Base-by-base conservation (phyloP, 352 stramenopile genomes). In the Phytophthora europaea region DNA sequence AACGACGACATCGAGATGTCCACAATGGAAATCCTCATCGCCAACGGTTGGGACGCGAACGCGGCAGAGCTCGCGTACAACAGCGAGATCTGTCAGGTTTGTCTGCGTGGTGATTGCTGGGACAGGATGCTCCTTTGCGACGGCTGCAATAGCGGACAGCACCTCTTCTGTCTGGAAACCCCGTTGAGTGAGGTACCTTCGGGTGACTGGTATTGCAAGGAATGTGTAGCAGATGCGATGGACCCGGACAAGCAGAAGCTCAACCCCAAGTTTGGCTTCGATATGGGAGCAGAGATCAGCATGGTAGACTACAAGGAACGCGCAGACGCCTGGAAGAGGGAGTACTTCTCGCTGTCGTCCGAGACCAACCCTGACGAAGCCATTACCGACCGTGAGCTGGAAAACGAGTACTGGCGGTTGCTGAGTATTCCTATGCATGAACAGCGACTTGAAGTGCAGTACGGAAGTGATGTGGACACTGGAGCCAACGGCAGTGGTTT, bases 401-500 rank as follows among this genome's bases (percentile, higher is more conserved):
- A 98, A 65, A 61, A 60, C 1, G 93, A 98, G 68, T 98, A 98
- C 71, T 98, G 94, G 93, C 76, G 88, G 8, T 73, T 98, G 22
- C 53, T 98, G 15, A 87, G 89, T 22, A 92, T 87, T n/a, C 87
- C 88, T 0, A 67, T 88, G 13, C 85, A 94, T 23, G 88, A 94
- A 18, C 84, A 92, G 36, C 84, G 93, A 5, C 78, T 98, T 1
- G 89, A 97, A 58, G 93, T 98, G 13, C 90, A 97, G 43, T 98
- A 98, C 48, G 94, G 94, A 7, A 98, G 93, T 50, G 94, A 98
- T 51, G 84, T 98, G 8, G 94, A 98, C 70, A 98, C 85, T 23
- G 85, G 88, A 3, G 67, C 84, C 0, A 83, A 92, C 31, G 94
- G 94, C 20, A 97, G 91, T 28, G 94, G 90, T 3, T 98, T 98